A percentile compares a stretch with the other conserved stretches of the same genome.
These are phyloP conservation scores for Eucalyptus regnans DNA, from an alignment of 345 rosid species.

Conservation along the genomic window DNA sequence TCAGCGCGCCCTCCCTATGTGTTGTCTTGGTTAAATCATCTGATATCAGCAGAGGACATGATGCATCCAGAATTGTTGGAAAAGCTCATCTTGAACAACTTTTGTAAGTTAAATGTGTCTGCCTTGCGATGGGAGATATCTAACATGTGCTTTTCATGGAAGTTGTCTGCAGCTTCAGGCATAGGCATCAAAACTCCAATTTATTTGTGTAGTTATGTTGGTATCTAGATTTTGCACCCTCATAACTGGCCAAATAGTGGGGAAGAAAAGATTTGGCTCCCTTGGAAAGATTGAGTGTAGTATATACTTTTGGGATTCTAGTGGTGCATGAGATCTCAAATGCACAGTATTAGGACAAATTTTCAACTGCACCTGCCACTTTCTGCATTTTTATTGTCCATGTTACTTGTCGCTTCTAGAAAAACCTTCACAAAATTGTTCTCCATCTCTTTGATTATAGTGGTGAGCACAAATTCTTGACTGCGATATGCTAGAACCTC, in stretches of 20 bases:
- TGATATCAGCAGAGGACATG: conserved; percentile 92
- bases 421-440: not conserved
- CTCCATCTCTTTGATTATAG: not conserved
- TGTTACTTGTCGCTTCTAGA: not conserved
- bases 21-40: conserved; percentile 72
- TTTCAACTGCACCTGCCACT: not conserved
- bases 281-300: not conserved
- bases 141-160: not conserved
- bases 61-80: conserved; percentile 91
- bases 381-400: not conserved
- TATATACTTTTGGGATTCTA: not conserved
- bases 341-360: not conserved
- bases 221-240: not conserved
- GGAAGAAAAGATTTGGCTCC: not conserved
- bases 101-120: conserved; percentile 45
- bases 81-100: conserved; percentile 86
- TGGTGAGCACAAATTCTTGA: not conserved
- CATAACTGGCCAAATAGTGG: not conserved
- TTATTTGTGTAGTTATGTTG: not conserved
- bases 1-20: conserved; percentile 70
- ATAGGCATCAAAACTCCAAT: not conserved
- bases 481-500: not conserved
- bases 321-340: not conserved
- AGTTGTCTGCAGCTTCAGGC: not conserved
- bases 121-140: not conserved